These are phyloP conservation scores for Gymnopus androsaceus DNA, from an alignment of 1,284 basidiomycete species.

Conservation along the genomic window DNA sequence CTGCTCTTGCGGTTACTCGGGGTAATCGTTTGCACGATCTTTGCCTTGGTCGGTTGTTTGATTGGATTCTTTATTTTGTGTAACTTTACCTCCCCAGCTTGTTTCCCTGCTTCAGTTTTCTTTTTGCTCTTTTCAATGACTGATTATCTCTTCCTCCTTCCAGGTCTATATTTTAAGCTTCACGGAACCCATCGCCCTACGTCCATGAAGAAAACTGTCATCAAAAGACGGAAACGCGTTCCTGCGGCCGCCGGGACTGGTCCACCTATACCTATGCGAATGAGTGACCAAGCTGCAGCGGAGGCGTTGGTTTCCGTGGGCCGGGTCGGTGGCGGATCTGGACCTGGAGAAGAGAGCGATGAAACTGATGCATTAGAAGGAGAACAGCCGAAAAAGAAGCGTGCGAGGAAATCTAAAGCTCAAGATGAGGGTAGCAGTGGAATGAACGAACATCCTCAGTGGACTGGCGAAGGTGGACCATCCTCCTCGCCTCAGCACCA, in stretches of 20 bases:
- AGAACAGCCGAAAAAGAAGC: conserved; percentile 58
- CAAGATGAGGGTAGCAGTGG: conserved; percentile 45
- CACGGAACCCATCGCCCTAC: conserved; percentile 97
- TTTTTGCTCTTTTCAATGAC: conserved; percentile 7
- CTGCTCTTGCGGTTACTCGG: background rate
- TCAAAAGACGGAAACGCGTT: conserved; percentile 96
- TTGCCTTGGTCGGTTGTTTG: background rate
- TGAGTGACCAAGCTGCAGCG: conserved; percentile 81
- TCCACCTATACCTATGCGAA: conserved; percentile 41
- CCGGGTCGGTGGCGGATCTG: conserved; percentile 43
- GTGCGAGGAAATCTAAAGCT: conserved; percentile 46
- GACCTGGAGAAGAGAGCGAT: conserved; percentile 57
- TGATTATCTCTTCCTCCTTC: conserved; percentile 13
- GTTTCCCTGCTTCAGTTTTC: background rate
- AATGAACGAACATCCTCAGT: conserved; percentile 27
- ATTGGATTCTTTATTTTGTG: conserved; percentile 2
- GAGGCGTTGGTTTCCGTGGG: conserved; percentile 81
- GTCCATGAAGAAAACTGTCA: conserved; percentile 98
- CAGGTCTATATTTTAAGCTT: conserved; percentile 96
- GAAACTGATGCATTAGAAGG: conserved; percentile 40
- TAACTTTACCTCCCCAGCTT: background rate
- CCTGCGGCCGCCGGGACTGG: conserved; percentile 59
- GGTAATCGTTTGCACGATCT: conserved; percentile 16
- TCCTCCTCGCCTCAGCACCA: conserved; percentile 52
- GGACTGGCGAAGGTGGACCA: conserved; percentile 49